Evolutionary conservation across 495 filamentous ascomycete genomes (phyloP), one percentile per base, ranked within the genome.

Genomic region (Cercophora scortea): DNA sequence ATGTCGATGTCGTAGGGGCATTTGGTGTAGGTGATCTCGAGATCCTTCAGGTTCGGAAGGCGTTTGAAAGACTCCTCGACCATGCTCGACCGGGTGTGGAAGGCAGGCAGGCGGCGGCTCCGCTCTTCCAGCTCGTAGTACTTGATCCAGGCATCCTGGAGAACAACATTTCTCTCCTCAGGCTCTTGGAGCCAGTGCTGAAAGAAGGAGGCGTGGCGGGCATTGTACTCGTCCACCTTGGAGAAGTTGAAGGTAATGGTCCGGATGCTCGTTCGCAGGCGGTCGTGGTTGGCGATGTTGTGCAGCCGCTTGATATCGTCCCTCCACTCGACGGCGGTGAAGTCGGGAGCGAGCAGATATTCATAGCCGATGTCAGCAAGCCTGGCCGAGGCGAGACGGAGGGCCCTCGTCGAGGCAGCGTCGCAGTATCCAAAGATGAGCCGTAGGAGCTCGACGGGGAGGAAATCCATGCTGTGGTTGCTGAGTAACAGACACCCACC

Each of bases 391-490:
- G 55, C 63, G 39, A 65, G 69, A 15, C 73, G 72, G 56, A 77
- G 61, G 43, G 65, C 65, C 45, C 62, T 65, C 42, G 71, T 65
- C 6, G 69, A 58, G 38, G 63, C 47, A 16, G 52, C 50, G 45
- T 74, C 73, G 60, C 72, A 75, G 53, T 65, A 65, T 41, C 67
- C 59, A 52, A 68, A 77, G 57, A 77, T 66, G 60, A 74, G 70
- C 53, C 68, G 64, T 39, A 77, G 50, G 43, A 77, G 68, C 67
- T 77, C 73, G 47, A 74, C 71, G 10, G 73, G 73, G 42, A 75
- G 64, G 48, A 42, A 50, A 43, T 69, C 64, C 66, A 69, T 69
- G 33, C 47, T 63, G 58, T 25, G 25, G 25, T 25, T 5, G 25
- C 25, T 25, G 25, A 25, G 25, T 25, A 50, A 6, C 36, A 38